Evolutionary conservation across 345 rosid species (phyloP).

Genomic region (Salix udensis): DNA sequence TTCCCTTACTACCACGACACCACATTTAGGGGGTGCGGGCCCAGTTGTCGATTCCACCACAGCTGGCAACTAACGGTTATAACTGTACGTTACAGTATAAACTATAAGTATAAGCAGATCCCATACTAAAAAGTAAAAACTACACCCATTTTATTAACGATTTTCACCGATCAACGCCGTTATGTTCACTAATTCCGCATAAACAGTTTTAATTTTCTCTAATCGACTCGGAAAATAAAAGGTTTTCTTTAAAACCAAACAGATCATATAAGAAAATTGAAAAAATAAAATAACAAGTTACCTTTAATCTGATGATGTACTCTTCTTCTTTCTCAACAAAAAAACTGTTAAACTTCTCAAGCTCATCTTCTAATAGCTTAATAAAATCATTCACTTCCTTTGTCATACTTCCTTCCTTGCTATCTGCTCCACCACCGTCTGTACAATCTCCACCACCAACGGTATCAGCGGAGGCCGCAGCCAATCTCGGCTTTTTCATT

Average conservation of each 20-base stretch:
- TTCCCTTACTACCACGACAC: neutral
- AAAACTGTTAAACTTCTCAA: constrained; percentile 87
- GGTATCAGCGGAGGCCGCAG: constrained; percentile 9
- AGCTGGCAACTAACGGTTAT: constrained; percentile 4
- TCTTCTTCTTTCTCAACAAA: constrained; percentile 97
- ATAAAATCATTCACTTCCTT: constrained; percentile 70
- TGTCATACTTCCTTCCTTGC: constrained; percentile 33
- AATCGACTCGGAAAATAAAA: neutral
- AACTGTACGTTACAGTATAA: constrained; percentile 8
- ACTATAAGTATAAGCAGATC: neutral
- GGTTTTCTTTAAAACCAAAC: constrained; percentile 14
- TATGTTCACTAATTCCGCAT: neutral
- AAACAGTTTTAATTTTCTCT: too few relatives aligned
- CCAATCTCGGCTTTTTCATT: constrained; percentile 47
- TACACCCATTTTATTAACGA: constrained; percentile 9
- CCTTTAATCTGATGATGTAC: constrained; percentile 87
- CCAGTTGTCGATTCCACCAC: constrained; percentile 2
- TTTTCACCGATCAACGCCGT: neutral
- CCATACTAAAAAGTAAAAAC: neutral
- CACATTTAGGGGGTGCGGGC: neutral
- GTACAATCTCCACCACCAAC: neutral
- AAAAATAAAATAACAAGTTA: constrained; percentile 15
- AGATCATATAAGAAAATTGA: neutral
- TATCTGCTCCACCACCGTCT: constrained; percentile 13
- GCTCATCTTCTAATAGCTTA: constrained; percentile 65